Base-by-base conservation (phyloP, 169 alveolate species). In the Theileria equi region DNA sequence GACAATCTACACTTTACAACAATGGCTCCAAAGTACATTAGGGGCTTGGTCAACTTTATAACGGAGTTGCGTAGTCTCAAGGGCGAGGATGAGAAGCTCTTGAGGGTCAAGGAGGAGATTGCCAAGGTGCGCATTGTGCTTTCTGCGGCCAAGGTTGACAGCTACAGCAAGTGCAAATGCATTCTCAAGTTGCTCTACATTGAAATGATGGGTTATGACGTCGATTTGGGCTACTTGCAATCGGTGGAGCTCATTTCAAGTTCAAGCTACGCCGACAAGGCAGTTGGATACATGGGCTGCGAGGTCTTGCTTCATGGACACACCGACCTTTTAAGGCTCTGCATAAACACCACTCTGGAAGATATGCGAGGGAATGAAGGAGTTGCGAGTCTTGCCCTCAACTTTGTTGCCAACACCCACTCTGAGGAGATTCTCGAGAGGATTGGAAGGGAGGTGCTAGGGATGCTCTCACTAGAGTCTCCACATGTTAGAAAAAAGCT, bases 251-350 rank as follows among this genome's bases (percentile, higher is more conserved):
- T 95, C 40, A 90, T 95, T 52, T 91, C 95, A 52, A 92, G 97
- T 29, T 40, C 92, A 4, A 92, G 93, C 66, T 93, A 84, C 81
- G 77, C 94, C 50, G 99, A 95, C 82, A 95, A 95, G 70, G 88
- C 87, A 65, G 93, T 98, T 31, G 99, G 98, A 0, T 96, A 94
- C 70, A 94, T 96, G 71, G 98, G 97, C 5, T 91, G 94, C 58
- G 91, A 94, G 28, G 71, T 94, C 1, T 74, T 95, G 63, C 83
- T 94, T 26, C 79, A 78, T 43, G 95, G 94, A 36, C 81, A 87
- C 28, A 55, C 73, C 36, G 94, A 91, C 21, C 65, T 89, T 44
- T 72, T 82, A 36, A 58, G 89, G 35, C 67, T 88, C 36, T 77
- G 68, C 43, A 76, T 81, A 44, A 81, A 88, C 58, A 72, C 88